A percentile compares a stretch with the other conserved stretches of the same genome.
Evolutionary conservation across 208 protist species (phyloP).

Genomic region (Trypanosoma melophagium): DNA sequence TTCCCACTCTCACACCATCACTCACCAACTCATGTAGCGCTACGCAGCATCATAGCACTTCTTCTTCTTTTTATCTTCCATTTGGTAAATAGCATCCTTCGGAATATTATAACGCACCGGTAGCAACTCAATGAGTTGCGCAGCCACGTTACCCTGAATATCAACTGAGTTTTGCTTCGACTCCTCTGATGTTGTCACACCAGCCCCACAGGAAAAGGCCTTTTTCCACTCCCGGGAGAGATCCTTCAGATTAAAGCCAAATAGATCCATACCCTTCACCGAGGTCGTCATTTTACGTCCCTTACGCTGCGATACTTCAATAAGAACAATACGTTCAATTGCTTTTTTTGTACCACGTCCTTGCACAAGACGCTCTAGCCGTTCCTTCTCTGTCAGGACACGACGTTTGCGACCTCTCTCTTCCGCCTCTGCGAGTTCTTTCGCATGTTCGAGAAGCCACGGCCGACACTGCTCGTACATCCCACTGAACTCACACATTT

Average conservation of each 20-base stretch:
- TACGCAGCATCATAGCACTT: conserved; percentile 18
- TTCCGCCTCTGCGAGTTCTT: conserved; percentile 79
- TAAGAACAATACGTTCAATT: conserved; percentile 65
- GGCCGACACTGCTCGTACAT: conserved; percentile 91
- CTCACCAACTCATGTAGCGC: neutral
- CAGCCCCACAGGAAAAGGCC: conserved; percentile 80
- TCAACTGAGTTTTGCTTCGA: conserved; percentile 76
- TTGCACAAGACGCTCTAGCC: conserved; percentile 72
- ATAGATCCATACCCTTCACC: conserved; percentile 84
- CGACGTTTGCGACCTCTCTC: conserved; percentile 78
- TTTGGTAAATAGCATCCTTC: conserved; percentile 61
- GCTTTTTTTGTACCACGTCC: conserved; percentile 81
- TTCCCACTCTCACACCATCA: neutral
- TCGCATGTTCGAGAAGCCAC: conserved; percentile 85
- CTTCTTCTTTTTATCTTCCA: conserved; percentile 82
- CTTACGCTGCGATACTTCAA: conserved; percentile 60
- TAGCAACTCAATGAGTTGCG: conserved; percentile 72
- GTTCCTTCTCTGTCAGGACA: conserved; percentile 81
- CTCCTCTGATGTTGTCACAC: conserved; percentile 65
- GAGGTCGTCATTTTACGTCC: conserved; percentile 71
- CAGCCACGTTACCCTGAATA: conserved; percentile 75
- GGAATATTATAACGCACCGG: conserved; percentile 76
- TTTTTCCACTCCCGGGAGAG: conserved; percentile 81
- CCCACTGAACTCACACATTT: conserved; percentile 91
- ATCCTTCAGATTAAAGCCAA: conserved; percentile 86